Evolutionary conservation across 192 early-diverging fungal genomes (phyloP).

Genomic region (Entomortierella parvispora): DNA sequence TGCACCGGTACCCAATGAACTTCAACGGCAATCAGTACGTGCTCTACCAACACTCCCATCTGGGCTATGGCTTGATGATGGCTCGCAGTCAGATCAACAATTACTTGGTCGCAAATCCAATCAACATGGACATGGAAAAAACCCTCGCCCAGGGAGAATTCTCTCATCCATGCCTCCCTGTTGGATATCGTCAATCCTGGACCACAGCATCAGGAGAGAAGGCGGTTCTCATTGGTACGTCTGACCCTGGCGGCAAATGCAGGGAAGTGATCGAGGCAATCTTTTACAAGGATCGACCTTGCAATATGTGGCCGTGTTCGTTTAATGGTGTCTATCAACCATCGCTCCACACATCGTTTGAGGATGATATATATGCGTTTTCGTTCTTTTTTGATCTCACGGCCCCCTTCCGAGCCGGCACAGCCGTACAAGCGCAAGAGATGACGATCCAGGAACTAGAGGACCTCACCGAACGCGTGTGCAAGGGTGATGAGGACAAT

Average conservation of each 20-base stretch:
- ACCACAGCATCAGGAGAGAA: constrained; percentile 19
- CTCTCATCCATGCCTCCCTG: constrained; percentile 61
- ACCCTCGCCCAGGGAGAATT: constrained; percentile 50
- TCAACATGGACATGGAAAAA: neutral
- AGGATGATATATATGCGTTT: constrained; percentile 91
- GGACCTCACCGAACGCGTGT: constrained; percentile 74
- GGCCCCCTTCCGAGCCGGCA: constrained; percentile 67
- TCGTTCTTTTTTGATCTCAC: constrained; percentile 96
- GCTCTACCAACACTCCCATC: constrained; percentile 96
- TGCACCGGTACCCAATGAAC: constrained; percentile 78
- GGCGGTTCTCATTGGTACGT: constrained; percentile 64
- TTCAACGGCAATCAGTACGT: constrained; percentile 80
- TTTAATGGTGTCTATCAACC: constrained; percentile 96
- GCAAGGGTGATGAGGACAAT: constrained; percentile 57
- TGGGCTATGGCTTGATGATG: constrained; percentile 93
- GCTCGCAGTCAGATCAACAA: constrained; percentile 84
- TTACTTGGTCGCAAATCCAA: constrained; percentile 52
- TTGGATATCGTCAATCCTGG: constrained; percentile 35
- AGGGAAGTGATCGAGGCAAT: constrained; percentile 66
- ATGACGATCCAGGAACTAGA: constrained; percentile 81
- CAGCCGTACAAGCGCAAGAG: constrained; percentile 60
- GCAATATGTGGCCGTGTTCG: constrained; percentile 76
- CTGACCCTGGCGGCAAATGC: constrained; percentile 65
- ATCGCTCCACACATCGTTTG: constrained; percentile 68
- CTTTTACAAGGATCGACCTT: constrained; percentile 78